Conservation (phyloP, 2,329 filamentous ascomycete genomes). For the Dactylellina drechsleri region DNA sequence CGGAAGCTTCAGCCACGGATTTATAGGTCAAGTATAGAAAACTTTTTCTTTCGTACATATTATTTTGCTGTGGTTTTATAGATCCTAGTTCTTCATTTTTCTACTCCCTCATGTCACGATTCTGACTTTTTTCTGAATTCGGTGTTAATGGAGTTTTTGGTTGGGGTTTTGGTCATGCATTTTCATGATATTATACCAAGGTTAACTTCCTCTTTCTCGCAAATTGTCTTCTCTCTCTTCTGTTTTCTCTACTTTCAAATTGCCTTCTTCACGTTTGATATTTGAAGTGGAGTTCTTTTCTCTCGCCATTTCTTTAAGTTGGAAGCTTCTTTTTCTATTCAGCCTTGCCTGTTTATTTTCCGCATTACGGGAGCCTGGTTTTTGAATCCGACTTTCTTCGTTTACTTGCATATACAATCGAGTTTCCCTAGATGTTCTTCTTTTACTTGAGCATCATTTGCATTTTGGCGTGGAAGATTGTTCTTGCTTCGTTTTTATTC, state of each 20-base stretch:
- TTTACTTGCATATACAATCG: no score
- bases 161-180: not conserved
- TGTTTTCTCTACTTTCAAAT: not conserved
- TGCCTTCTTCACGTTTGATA: not conserved
- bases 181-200: conserved; percentile 10
- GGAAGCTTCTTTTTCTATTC: no score
- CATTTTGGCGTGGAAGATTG: not conserved
- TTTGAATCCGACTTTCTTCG: no score
- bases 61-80: not conserved
- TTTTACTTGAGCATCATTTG: conserved; percentile 1
- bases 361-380: no score
- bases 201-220: not conserved
- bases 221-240: not conserved
- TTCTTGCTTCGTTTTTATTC: no score
- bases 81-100: not conserved
- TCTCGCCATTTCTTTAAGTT: not conserved
- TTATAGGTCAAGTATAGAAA: conserved; percentile 33
- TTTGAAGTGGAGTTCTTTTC: conserved; percentile 1
- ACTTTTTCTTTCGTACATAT: conserved; percentile 11
- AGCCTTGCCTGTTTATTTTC: no score
- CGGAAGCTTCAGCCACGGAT: conserved; percentile 45
- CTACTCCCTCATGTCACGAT: not conserved
- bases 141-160: conserved; percentile 2
- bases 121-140: not conserved
- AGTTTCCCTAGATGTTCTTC: not conserved